These are phyloP conservation scores for Vinca minor DNA, from an alignment of 257 asterid species.

Conservation along the genomic window DNA sequence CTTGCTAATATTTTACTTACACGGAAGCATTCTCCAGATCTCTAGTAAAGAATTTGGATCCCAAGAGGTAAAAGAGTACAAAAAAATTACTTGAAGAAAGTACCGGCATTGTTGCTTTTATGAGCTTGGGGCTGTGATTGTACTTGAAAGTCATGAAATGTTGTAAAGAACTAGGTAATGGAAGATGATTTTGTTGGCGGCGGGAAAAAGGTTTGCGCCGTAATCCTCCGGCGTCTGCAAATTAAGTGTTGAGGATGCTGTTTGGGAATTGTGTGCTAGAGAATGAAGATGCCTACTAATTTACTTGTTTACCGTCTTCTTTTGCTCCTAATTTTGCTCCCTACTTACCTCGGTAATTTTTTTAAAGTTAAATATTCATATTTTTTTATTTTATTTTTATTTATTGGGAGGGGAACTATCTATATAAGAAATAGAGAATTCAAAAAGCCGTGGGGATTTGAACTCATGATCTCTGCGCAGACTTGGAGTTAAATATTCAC, in stretches of 20 bases:
- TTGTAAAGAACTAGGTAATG: slow-evolving; percentile 36
- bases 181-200: slow-evolving; percentile 29
- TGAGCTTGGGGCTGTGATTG: slow-evolving; percentile 35
- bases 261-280: slow-evolving; percentile 34
- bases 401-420: too few relatives aligned
- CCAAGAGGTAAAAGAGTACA: neutral
- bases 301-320: slow-evolving; percentile 41
- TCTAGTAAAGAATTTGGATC: slow-evolving; percentile 13
- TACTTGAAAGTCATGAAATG: slow-evolving; percentile 44
- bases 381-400: too few relatives aligned
- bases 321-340: slow-evolving; percentile 47
- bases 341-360: slow-evolving; percentile 46
- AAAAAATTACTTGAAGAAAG: neutral
- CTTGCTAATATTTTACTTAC: neutral
- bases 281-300: slow-evolving; percentile 48
- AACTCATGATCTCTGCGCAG: too few relatives aligned
- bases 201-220: slow-evolving; percentile 20
- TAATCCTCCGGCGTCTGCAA: slow-evolving; percentile 31
- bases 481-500: too few relatives aligned
- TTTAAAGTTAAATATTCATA: neutral
- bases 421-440: too few relatives aligned
- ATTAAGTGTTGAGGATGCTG: slow-evolving; percentile 35
- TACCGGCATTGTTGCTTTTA: slow-evolving; percentile 40
- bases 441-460: too few relatives aligned
- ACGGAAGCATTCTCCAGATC: slow-evolving; percentile 9